A percentile compares a stretch with the other conserved stretches of the same genome.
These are phyloP conservation scores for Ceratocystis smalleyi DNA, from an alignment of 2,329 filamentous ascomycete genomes.

Conservation along the genomic window DNA sequence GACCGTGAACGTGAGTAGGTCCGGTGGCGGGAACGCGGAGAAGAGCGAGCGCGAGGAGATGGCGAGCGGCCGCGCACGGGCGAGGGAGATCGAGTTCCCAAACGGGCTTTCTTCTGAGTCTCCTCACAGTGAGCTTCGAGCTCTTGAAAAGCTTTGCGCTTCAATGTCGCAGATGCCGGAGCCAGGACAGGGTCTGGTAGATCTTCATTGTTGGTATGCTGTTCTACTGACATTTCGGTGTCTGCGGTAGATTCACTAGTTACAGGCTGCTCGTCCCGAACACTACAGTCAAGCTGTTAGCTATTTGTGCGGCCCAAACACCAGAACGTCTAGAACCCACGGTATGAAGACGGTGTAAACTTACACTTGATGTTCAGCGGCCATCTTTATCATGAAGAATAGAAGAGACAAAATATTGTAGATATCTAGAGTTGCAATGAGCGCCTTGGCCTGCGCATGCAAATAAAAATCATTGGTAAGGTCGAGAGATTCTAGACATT, in stretches of 20 bases:
- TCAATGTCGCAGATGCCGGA: not conserved
- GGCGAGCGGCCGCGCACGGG: not conserved
- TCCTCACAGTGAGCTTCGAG: not conserved
- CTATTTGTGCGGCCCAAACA: not conserved
- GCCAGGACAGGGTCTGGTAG: not conserved
- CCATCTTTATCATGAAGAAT: not conserved
- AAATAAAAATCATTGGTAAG: no score
- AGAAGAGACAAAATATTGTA: no score
- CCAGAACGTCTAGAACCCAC: not conserved
- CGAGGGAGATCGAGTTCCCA: not conserved
- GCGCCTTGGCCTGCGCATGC: no score
- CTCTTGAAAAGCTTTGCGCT: constrained; percentile 15
- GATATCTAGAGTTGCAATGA: no score
- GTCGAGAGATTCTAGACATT: not conserved
- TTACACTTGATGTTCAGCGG: not conserved
- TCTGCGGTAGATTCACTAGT: not conserved
- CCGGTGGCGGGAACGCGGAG: not conserved
- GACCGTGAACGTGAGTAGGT: constrained; percentile 7
- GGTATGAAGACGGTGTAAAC: not conserved
- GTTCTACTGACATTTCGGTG: not conserved
- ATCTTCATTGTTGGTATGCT: not conserved
- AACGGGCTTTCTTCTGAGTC: constrained; percentile 11
- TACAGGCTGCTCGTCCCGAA: not conserved
- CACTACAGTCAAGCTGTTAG: not conserved
- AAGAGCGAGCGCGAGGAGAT: not conserved